These are phyloP conservation scores for Oxyria digyna DNA, from an alignment of 148 eudicot species.

Conservation along the genomic window DNA sequence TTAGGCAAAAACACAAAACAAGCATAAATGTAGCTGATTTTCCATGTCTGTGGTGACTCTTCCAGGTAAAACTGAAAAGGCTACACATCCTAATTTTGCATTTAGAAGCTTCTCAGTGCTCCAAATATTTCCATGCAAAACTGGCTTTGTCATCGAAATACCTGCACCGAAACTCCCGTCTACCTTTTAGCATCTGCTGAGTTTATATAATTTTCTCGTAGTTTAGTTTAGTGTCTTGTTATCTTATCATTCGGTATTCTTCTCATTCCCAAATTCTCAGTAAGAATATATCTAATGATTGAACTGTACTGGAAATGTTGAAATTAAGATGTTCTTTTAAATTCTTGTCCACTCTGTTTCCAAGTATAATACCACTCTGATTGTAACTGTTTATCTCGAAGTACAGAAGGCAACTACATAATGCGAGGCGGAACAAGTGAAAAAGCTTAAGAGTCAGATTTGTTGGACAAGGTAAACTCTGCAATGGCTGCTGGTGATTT, in stretches of 20 bases:
- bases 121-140: neutral
- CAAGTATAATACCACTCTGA: neutral
- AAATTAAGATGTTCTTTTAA: too few relatives aligned
- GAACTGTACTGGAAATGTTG: neutral
- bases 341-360: neutral
- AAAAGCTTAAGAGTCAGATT: conserved; percentile 50
- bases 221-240: neutral
- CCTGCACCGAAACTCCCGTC: neutral
- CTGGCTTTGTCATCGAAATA: neutral
- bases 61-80: neutral
- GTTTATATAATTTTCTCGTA: neutral
- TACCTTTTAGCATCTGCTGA: neutral
- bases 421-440: conserved; percentile 51
- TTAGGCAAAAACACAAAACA: conserved; percentile 12
- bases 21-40: conserved; percentile 15
- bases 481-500: conserved; percentile 49
- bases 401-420: conserved; percentile 70
- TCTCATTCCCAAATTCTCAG: neutral
- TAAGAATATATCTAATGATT: neutral
- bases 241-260: neutral
- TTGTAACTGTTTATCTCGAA: conserved; percentile 27
- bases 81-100: neutral
- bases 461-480: conserved; percentile 75
- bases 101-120: neutral
- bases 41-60: conserved; percentile 2